phyloP scores from a whole-genome alignment of 768 basidiomycete species.

The Mycena albidolilacea region DNA sequence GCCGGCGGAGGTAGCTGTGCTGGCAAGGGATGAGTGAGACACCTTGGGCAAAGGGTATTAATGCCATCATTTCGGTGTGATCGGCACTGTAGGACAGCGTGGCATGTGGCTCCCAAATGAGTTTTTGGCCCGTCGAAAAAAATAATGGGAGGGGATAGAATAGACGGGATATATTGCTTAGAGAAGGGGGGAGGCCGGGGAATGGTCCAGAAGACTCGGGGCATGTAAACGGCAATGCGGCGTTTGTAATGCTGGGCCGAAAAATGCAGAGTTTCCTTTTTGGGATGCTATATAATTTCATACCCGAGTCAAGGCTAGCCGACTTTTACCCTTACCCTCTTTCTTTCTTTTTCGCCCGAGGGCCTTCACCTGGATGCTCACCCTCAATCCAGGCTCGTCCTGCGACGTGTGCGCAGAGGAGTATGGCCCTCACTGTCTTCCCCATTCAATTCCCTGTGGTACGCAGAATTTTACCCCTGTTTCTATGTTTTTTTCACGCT shows the following conservation, averaged over 20 bases:
- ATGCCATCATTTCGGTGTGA: conserved; percentile 36
- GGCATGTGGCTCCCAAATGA: conserved; percentile 30
- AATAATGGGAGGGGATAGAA: neutral
- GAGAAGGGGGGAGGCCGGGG: neutral
- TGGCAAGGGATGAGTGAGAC: conserved; percentile 16
- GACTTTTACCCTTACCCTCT: conserved; percentile 22
- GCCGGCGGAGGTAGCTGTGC: conserved; percentile 32
- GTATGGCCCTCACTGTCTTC: conserved; percentile 80
- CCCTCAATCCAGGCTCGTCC: conserved; percentile 84
- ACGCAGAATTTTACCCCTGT: conserved; percentile 47
- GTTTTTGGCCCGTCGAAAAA: neutral
- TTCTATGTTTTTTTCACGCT: conserved; percentile 35
- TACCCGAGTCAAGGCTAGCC: conserved; percentile 31
- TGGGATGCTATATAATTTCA: conserved; percentile 16
- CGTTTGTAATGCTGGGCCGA: conserved; percentile 18
- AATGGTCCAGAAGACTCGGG: neutral
- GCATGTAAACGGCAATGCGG: conserved; percentile 4
- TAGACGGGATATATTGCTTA: neutral
- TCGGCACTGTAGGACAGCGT: conserved; percentile 29
- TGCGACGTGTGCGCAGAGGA: conserved; percentile 95
- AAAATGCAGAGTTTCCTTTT: conserved; percentile 2
- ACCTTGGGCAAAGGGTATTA: conserved; percentile 30
- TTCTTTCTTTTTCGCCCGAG: conserved; percentile 45
- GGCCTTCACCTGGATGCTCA: conserved; percentile 75
- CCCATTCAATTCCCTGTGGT: conserved; percentile 90